These are phyloP conservation scores for Strobilomyces echinocephalus DNA, from an alignment of 768 basidiomycete species.

Conservation along the genomic window DNA sequence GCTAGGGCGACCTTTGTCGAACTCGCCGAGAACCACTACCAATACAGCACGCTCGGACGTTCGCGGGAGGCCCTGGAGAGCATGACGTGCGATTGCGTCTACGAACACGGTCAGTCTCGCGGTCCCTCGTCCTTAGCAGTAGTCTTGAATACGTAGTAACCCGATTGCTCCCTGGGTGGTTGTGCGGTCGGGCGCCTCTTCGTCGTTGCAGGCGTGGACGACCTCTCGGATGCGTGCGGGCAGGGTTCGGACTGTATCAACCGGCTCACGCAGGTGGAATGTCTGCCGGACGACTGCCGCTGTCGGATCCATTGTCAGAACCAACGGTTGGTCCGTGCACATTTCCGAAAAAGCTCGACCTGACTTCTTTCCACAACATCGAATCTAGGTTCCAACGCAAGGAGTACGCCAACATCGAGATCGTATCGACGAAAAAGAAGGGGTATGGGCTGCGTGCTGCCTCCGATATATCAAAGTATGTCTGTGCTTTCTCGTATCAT, in stretches of 20 bases:
- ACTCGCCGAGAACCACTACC: conserved; percentile 78
- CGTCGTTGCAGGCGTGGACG: conserved; percentile 49
- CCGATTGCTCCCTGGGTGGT: conserved; percentile 10
- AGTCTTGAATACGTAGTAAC: conserved; percentile 31
- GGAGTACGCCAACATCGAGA: conserved; percentile 81
- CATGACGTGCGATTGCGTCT: conserved; percentile 92
- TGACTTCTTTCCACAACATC: conserved; percentile 2
- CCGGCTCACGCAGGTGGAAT: conserved; percentile 94
- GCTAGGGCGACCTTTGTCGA: conserved; percentile 71
- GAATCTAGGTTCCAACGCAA: conserved; percentile 73
- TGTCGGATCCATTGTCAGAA: conserved; percentile 82
- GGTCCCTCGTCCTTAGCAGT: conserved; percentile 12
- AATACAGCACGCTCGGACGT: conserved; percentile 80
- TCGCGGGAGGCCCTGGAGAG: conserved; percentile 87
- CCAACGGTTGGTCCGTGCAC: conserved; percentile 62
- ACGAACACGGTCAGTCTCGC: conserved; percentile 66
- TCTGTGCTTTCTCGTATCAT: conserved; percentile 3
- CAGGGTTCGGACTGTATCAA: conserved; percentile 93
- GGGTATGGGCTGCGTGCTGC: conserved; percentile 89
- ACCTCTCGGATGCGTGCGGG: conserved; percentile 71
- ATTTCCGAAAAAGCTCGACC: background rate
- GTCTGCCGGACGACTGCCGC: conserved; percentile 84
- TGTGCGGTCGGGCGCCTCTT: conserved; percentile 19
- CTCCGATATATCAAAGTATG: conserved; percentile 59
- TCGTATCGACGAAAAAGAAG: conserved; percentile 93